Conservation (phyloP, 148 eudicot genomes). For the Dysphania ambrosioides region DNA sequence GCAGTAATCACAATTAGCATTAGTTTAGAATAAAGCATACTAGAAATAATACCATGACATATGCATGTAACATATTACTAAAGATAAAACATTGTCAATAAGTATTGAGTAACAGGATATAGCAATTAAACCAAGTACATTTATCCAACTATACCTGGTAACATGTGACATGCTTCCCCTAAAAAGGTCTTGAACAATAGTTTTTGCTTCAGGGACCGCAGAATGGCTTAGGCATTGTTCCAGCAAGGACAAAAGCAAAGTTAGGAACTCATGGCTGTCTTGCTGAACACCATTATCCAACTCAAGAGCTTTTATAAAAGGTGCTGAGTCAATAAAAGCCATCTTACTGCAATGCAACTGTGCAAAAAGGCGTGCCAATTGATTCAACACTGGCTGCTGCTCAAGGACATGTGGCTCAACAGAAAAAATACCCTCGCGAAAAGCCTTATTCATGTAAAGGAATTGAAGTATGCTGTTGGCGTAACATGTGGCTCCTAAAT, state of each 20-base stretch:
- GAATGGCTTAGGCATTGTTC: constrained; percentile 79
- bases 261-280: constrained; percentile 95
- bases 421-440: constrained; percentile 77
- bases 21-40: neutral
- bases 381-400: constrained; percentile 79
- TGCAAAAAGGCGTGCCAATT: constrained; percentile 86
- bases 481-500: constrained; percentile 96
- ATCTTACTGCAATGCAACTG: constrained; percentile 79
- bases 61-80: neutral
- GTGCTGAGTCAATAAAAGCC: constrained; percentile 92
- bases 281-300: constrained; percentile 96
- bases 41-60: neutral
- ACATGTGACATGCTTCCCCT: constrained; percentile 96
- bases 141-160: constrained; percentile 57
- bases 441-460: constrained; percentile 79
- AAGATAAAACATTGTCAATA: neutral
- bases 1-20: neutral
- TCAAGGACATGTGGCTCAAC: constrained; percentile 74
- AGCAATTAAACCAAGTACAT: neutral
- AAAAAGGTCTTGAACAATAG: constrained; percentile 84
- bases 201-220: constrained; percentile 54
- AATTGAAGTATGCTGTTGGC: constrained; percentile 97
- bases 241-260: constrained; percentile 85
- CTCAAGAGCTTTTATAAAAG: constrained; percentile 87
- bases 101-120: constrained; percentile 1